Base-by-base conservation (phyloP, 2,329 filamentous ascomycete species). In the Emergomyces africanus region DNA sequence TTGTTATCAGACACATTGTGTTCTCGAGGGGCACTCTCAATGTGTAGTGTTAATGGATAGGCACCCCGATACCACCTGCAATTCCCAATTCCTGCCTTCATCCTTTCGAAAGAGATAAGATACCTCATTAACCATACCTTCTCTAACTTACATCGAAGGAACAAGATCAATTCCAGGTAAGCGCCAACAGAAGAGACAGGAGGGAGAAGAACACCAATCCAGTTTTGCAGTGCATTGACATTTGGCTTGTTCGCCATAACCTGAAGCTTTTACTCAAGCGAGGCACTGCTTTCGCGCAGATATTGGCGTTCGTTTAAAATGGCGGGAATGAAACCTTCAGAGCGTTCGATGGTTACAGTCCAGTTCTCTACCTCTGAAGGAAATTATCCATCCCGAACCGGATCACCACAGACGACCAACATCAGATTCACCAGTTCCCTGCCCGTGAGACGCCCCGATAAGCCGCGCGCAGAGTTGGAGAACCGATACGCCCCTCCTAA, bases 111-210 rank as follows among this genome's bases (percentile, higher is more conserved):
- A 14, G 20, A 44, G 39, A 33, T 55, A 55, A 33, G 15, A 37
- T 30, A 44, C 44, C 8, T 30, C 23, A 20, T 55, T 55, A 37
- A 44, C 30, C 53, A n/a, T 33, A 42, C 28, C 53, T 25, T 28
- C 53, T 55, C 5, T 20, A 55, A 42, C 37, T 33, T 37, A 37
- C 23, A 55, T 42, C 6, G 53, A 23, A 55, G 39, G 37, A 55
- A 33, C 53, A 39, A 55, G 53, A 55, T 55, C 53, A 55, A 55
- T 55, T 33, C n/a, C 37, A 42, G 53, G 53, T 55, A 55, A 55
- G 53, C 53, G 3, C 42, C 25, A 39, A 23, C 30, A 54, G 51
- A 37, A 37, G 12, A 54, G 25, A 39, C 1, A 39, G 18, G 12
- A 5, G 18, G 33, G 23, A 14, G 51, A 54, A 50, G 20, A 18